Percentiles rank a stretch among this genome's conserved stretches.
Conservation (phyloP, 371 early-diverging fungal species). For the Mucor circinelloides region DNA sequence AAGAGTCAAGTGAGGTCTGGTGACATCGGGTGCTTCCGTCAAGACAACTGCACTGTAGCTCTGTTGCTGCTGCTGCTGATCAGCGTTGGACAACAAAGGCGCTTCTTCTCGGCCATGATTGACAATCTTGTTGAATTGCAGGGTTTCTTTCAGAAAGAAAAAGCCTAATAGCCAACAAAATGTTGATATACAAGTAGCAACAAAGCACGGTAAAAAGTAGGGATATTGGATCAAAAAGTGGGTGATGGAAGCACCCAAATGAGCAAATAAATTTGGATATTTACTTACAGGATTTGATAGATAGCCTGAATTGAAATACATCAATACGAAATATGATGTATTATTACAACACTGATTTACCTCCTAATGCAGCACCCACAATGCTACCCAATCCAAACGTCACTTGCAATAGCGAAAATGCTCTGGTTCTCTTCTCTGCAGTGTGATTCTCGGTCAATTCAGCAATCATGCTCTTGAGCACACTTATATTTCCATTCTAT, state of each 20-base stretch:
- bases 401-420: constrained; percentile 60
- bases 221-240: constrained; percentile 70
- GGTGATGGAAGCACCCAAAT: constrained; percentile 33
- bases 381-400: constrained; percentile 58
- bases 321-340: constrained; percentile 4
- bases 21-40: neutral
- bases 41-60: neutral
- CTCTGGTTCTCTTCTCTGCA: constrained; percentile 41
- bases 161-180: constrained; percentile 67
- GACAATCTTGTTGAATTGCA: neutral
- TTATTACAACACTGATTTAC: constrained; percentile 26
- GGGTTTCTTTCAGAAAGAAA: constrained; percentile 78
- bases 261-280: constrained; percentile 70
- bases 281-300: constrained; percentile 73
- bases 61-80: neutral
- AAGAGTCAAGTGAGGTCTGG: neutral
- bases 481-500: constrained; percentile 76
- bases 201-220: constrained; percentile 84
- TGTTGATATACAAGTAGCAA: constrained; percentile 61
- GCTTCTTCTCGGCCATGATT: neutral
- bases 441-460: constrained; percentile 69
- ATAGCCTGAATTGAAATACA: constrained; percentile 40
- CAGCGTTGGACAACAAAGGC: neutral
- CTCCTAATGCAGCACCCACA: constrained; percentile 76
- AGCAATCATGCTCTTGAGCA: constrained; percentile 81